Evolutionary conservation across 768 basidiomycete genomes (phyloP), one percentile per base, ranked within the genome.

Genomic region (Lactarius tabidus): DNA sequence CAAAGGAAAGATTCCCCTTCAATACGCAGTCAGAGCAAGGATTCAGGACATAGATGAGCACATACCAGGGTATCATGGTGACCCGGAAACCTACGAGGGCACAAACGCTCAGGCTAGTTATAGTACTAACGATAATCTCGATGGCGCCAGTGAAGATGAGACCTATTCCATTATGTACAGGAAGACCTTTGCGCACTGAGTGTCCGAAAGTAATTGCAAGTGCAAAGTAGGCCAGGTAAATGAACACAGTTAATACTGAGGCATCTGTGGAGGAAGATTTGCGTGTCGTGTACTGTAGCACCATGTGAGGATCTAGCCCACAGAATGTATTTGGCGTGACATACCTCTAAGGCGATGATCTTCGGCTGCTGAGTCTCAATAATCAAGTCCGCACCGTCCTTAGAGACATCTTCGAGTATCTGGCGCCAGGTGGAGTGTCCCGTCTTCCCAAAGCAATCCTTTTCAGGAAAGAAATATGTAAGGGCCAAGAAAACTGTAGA

Each of bases 31-130:
- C 28, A 60, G 7, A 45, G 20, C 38, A 35, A 23, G 55, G 70
- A 41, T 10, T 23, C 33, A 18, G 56, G 36, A 63, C n/a, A 55
- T 23, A 43, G 63, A 62, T 52, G 60, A 60, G n/a, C 12, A 76
- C 81, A 70, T 76, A 91, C 93, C 90, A 93, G 52, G 93, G 93
- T 29, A 95, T 90, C 85, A 95, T 88, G 2, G 90, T 93, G 17
- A 94, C 84, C 70, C 86, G 88, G 76, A 93, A 94, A 1, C 94
- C 93, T 52, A 91, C 85, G 26, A 98, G 79, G 7, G 93, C 92
- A 71, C 94, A 93, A 38, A 97, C 92, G 72, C 93, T 95, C 54
- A 97, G 81, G 70, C 91, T 93, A 59, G 95, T 97, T 69, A 99
- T 85, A 0, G 96, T 94, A 78, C 93, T 95, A 64, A 92, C 93